These are phyloP conservation scores for Pythium pyrilobum DNA, from an alignment of 352 stramenopile genomes.

Conservation along the genomic window DNA sequence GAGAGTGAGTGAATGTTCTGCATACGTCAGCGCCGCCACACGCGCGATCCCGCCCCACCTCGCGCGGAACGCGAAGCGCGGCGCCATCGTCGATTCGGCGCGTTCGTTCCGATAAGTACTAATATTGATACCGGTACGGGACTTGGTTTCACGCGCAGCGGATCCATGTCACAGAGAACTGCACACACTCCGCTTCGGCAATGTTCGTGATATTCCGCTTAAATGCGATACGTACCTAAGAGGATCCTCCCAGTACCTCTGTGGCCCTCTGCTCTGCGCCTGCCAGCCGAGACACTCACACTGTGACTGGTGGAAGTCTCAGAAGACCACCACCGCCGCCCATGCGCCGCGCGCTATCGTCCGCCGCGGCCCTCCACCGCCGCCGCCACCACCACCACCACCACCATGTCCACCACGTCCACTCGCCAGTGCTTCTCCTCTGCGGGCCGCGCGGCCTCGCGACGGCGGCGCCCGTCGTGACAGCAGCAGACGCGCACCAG, in stretches of 20 bases:
- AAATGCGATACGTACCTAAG: constrained; percentile 6
- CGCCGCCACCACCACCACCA: not conserved
- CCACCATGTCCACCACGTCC: not conserved
- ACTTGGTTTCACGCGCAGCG: too few relatives aligned
- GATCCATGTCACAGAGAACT: constrained; percentile 4
- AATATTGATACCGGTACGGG: not conserved
- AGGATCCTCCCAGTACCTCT: not conserved
- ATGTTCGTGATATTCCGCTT: not conserved
- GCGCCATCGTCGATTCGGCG: constrained; percentile 6
- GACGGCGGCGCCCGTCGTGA: too few relatives aligned
- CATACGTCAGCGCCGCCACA: not conserved
- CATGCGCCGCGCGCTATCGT: constrained; percentile 10
- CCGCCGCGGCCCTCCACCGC: not conserved
- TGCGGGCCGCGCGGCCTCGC: not conserved
- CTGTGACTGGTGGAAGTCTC: too few relatives aligned
- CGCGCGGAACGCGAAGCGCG: constrained; percentile 19
- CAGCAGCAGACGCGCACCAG: too few relatives aligned
- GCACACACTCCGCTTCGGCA: not conserved
- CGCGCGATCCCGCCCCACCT: constrained; percentile 3
- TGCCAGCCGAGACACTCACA: too few relatives aligned
- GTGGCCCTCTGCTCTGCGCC: not conserved
- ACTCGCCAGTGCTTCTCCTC: not conserved
- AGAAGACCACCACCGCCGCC: not conserved
- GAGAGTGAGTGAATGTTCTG: too few relatives aligned
- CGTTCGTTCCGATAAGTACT: not conserved